phyloP scores from a whole-genome alignment of 345 rosid genomes.

The Moricandia arvensis region DNA sequence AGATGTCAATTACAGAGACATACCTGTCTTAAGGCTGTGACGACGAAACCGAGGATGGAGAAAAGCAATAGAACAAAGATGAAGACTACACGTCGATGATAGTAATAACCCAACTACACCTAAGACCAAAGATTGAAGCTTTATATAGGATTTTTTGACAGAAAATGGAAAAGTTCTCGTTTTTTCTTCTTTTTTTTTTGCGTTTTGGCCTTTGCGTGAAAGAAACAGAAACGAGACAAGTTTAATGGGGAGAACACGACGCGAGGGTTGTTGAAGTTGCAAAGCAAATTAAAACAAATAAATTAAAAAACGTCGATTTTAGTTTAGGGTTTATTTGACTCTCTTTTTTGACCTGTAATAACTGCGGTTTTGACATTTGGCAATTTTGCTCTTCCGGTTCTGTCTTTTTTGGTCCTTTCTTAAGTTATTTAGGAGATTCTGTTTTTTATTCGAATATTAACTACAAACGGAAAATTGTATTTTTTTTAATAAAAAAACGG shows the following conservation, averaged over 20 bases:
- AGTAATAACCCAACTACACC: background rate
- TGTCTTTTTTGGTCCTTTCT: background rate
- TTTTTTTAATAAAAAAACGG: no score
- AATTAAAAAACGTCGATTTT: background rate
- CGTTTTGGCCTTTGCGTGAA: slow-evolving; percentile 7
- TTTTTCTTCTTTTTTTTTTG: background rate
- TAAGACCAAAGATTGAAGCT: background rate
- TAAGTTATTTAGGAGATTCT: background rate
- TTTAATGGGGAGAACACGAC: background rate
- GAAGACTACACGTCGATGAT: background rate
- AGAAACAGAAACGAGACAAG: background rate
- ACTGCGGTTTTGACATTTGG: slow-evolving; percentile 22
- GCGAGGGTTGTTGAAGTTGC: slow-evolving; percentile 23
- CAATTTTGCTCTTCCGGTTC: background rate
- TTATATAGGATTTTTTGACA: background rate
- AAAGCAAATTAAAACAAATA: background rate
- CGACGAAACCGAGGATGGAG: slow-evolving; percentile 37
- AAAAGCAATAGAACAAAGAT: background rate
- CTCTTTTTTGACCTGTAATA: slow-evolving; percentile 20
- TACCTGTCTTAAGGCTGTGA: slow-evolving; percentile 18
- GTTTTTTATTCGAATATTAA: background rate
- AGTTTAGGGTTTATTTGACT: slow-evolving; percentile 12
- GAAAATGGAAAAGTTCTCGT: background rate
- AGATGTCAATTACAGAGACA: background rate
- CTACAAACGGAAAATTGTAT: background rate